Conservation (phyloP, 768 basidiomycete genomes). For the Rhodotorula kratochvilovae region DNA sequence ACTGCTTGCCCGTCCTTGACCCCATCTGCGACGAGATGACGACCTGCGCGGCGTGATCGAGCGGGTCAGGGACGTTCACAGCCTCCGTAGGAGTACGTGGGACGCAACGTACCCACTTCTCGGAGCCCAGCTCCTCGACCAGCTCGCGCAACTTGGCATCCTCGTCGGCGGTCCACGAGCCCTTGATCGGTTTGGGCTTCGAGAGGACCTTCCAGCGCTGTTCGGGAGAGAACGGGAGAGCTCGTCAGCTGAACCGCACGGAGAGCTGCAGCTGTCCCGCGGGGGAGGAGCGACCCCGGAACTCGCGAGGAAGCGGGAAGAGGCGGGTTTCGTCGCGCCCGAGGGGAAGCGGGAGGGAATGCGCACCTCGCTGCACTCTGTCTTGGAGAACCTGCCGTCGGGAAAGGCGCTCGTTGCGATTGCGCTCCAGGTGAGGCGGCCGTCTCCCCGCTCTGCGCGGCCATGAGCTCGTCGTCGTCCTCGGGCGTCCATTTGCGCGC, state of each 20-base stretch:
- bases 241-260: not conserved
- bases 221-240: not conserved
- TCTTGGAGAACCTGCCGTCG: conserved; percentile 24
- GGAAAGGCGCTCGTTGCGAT: conserved; percentile 36
- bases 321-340: not conserved
- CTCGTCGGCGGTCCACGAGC: conserved; percentile 39
- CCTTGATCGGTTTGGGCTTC: conserved; percentile 34
- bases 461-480: conserved; percentile 18
- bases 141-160: conserved; percentile 29
- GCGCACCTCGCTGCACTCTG: conserved; percentile 26
- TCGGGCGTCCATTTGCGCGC: not conserved
- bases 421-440: conserved; percentile 22
- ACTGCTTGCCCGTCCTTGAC: conserved; percentile 42
- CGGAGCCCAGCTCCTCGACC: conserved; percentile 34
- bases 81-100: too few species aligned
- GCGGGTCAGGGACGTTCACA: not conserved
- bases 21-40: conserved; percentile 37
- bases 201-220: conserved; percentile 35
- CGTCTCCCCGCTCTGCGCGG: conserved; percentile 19
- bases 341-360: not conserved
- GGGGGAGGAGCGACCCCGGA: not conserved
- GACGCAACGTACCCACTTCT: conserved; percentile 41
- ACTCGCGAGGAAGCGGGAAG: not conserved
- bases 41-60: conserved; percentile 9
- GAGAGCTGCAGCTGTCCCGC: not conserved